Evolutionary conservation across 495 filamentous ascomycete genomes (phyloP).

Genomic region (Daldinia childiae): DNA sequence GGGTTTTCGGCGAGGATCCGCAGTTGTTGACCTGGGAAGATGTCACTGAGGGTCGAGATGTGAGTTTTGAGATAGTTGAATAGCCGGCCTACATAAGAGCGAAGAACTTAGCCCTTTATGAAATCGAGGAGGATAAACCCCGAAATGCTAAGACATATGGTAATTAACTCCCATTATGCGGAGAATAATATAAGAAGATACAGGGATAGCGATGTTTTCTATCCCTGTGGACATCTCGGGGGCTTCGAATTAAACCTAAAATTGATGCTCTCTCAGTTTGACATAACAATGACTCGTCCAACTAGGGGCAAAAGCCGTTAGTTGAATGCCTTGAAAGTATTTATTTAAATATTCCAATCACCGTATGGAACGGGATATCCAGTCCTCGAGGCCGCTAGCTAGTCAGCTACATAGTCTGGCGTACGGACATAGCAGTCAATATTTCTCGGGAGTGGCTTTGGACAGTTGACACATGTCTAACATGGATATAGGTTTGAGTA

Average conservation of each 20-base stretch:
- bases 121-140: neutral
- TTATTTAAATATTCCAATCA: neutral
- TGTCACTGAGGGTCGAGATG: neutral
- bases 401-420: neutral
- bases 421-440: neutral
- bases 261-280: constrained; percentile 9
- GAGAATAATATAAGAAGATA: neutral
- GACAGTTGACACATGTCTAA: neutral
- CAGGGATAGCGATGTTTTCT: neutral
- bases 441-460: constrained; percentile 1
- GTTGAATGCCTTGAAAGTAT: neutral
- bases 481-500: neutral
- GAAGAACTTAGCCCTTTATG: neutral
- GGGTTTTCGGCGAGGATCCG: neutral
- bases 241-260: constrained; percentile 7
- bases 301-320: no score
- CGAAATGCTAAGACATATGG: neutral
- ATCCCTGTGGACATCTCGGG: constrained; percentile 13
- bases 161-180: neutral
- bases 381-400: neutral
- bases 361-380: neutral
- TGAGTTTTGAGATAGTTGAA: neutral
- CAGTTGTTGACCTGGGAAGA: neutral
- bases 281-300: constrained; percentile 20
- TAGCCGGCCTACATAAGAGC: neutral